Conservation (phyloP, 2,329 filamentous ascomycete genomes). For the Rhinocladiella similis region DNA sequence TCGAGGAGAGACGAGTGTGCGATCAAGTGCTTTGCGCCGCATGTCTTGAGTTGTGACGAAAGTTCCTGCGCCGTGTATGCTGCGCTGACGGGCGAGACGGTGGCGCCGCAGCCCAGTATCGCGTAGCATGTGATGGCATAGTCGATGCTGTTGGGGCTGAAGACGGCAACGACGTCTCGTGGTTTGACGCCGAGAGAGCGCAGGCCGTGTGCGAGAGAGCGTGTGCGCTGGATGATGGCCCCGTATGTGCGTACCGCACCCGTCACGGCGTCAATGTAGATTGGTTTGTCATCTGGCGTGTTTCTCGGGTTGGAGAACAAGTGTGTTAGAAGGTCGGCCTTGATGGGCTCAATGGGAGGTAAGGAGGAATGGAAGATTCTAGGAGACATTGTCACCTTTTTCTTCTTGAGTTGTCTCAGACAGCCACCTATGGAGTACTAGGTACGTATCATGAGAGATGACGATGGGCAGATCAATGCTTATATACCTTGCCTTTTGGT, state of each 20-base stretch:
- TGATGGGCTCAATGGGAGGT: conserved; percentile 13
- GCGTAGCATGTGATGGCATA: conserved; percentile 77
- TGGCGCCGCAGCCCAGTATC: conserved; percentile 76
- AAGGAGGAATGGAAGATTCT: conserved; percentile 17
- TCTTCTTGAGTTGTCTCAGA: not conserved
- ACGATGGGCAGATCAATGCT: not conserved
- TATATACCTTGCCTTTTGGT: not conserved
- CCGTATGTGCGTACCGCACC: conserved; percentile 14
- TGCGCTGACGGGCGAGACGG: conserved; percentile 81
- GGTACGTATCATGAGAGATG: not conserved
- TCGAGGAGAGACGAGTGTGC: conserved; percentile 70
- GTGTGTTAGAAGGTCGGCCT: conserved; percentile 16
- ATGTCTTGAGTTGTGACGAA: conserved; percentile 78
- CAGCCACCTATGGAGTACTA: not conserved
- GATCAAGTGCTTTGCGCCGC: conserved; percentile 69
- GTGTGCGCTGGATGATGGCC: conserved; percentile 14
- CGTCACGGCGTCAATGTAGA: conserved; percentile 23
- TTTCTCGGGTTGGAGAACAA: conserved; percentile 23
- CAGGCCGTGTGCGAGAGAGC: conserved; percentile 18
- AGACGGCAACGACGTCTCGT: conserved; percentile 60
- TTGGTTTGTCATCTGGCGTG: conserved; percentile 17
- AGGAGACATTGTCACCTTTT: conserved; percentile 4
- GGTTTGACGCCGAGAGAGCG: conserved; percentile 38
- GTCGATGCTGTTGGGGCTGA: conserved; percentile 80
- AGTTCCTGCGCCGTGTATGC: conserved; percentile 82